A percentile compares a stretch with the other conserved stretches of the same genome.
Evolutionary conservation across 495 filamentous ascomycete species (phyloP).

Genomic region (Xylaria cubensis): DNA sequence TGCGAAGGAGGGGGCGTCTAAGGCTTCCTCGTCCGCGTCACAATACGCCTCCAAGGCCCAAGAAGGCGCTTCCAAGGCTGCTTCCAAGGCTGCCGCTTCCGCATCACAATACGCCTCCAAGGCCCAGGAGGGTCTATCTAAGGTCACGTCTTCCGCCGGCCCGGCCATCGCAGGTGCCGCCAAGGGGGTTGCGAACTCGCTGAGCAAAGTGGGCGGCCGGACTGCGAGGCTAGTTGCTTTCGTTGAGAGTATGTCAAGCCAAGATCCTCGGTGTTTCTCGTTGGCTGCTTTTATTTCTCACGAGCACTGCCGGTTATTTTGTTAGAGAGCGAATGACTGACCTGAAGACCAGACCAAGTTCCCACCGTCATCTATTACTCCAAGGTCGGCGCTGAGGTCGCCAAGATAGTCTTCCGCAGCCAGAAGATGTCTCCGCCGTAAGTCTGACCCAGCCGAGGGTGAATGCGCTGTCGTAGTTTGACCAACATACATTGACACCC

Average conservation of each 20-base stretch:
- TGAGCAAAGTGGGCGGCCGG: conserved; percentile 82
- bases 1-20: conserved; percentile 12
- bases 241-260: conserved; percentile 77
- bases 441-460: conserved; percentile 46
- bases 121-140: conserved; percentile 84
- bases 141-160: conserved; percentile 80
- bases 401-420: conserved; percentile 83
- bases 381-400: conserved; percentile 84
- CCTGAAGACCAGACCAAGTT: conserved; percentile 68
- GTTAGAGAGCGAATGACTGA: conserved; percentile 5
- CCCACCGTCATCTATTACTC: conserved; percentile 90
- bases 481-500: conserved; percentile 30
- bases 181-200: conserved; percentile 64
- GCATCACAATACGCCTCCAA: conserved; percentile 72
- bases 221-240: conserved; percentile 81
- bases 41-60: conserved; percentile 65
- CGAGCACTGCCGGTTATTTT: not conserved
- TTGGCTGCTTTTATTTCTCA: not conserved
- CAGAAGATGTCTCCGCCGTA: conserved; percentile 96
- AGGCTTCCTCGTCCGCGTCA: not conserved
- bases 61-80: conserved; percentile 60
- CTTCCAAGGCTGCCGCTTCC: conserved; percentile 69
- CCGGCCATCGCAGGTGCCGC: conserved; percentile 75
- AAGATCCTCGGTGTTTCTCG: not conserved
- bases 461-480: not conserved